Evolutionary conservation across 78 protist genomes (phyloP).

Genomic region (Dictyostelium citrinum): DNA sequence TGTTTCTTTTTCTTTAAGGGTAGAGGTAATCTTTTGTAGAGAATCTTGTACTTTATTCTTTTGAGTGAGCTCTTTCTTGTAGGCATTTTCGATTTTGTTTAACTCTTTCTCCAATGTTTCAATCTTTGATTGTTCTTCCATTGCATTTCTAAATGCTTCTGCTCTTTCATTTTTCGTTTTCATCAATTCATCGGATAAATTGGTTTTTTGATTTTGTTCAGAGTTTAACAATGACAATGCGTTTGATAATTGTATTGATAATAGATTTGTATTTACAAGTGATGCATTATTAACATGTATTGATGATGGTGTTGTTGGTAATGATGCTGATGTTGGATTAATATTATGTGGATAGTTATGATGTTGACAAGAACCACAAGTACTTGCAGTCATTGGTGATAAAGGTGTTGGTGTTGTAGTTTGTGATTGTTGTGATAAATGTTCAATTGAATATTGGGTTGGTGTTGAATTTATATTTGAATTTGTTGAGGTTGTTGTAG

Average conservation of each 20-base stretch:
- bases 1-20: constrained; percentile 40
- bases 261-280: background rate
- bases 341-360: background rate
- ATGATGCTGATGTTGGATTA: background rate
- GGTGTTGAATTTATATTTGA: background rate
- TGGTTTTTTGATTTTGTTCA: constrained; percentile 48
- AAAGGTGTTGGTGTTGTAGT: background rate
- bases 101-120: constrained; percentile 29
- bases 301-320: background rate
- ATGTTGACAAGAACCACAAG: background rate
- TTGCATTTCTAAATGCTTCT: background rate
- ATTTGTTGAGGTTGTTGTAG: background rate
- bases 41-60: constrained; percentile 32
- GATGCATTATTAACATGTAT: background rate
- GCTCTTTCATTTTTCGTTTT: constrained; percentile 9
- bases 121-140: constrained; percentile 40
- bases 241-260: constrained; percentile 21
- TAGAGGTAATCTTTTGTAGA: background rate
- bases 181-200: constrained; percentile 19
- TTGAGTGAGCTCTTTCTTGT: constrained; percentile 37
- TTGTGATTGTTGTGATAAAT: background rate
- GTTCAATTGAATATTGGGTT: background rate
- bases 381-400: background rate
- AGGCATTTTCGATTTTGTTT: background rate
- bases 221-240: constrained; percentile 9